These are phyloP conservation scores for Acanthochlamys bracteata DNA, from an alignment of 106 monocot species.

Conservation along the genomic window DNA sequence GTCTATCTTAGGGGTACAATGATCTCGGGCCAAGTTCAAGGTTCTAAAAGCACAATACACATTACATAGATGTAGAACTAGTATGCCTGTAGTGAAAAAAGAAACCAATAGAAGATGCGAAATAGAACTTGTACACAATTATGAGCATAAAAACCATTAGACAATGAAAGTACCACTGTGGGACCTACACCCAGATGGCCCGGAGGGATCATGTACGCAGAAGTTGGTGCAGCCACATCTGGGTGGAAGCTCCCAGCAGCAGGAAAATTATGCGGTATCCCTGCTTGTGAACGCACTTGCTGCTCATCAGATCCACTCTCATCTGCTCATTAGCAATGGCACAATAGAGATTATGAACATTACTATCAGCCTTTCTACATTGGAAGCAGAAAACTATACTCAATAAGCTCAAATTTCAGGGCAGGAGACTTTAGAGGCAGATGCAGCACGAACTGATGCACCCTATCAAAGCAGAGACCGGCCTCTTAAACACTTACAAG, in stretches of 20 bases:
- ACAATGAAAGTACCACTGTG: conserved; percentile 17
- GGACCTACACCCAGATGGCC: conserved; percentile 17
- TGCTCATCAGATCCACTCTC: conserved; percentile 32
- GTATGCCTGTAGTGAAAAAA: background rate
- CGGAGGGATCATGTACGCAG: conserved; percentile 19
- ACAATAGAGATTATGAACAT: background rate
- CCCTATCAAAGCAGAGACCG: too few species aligned
- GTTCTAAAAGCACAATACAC: too few species aligned
- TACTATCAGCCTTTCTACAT: background rate
- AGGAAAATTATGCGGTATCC: conserved; percentile 16
- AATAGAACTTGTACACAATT: background rate
- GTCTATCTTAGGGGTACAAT: too few species aligned
- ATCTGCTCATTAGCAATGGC: conserved; percentile 12
- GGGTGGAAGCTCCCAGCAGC: conserved; percentile 17
- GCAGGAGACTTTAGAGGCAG: too few species aligned
- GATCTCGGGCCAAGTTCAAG: too few species aligned
- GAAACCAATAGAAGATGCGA: background rate
- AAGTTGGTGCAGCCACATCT: conserved; percentile 19
- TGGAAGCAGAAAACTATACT: background rate
- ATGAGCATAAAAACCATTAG: too few species aligned
- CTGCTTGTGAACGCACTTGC: conserved; percentile 23
- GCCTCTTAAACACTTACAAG: too few species aligned
- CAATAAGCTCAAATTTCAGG: too few species aligned
- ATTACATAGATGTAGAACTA: too few species aligned
- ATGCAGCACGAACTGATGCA: too few species aligned